Conservation (phyloP, 139 green algal species). For the Ettlia oleoabundans region DNA sequence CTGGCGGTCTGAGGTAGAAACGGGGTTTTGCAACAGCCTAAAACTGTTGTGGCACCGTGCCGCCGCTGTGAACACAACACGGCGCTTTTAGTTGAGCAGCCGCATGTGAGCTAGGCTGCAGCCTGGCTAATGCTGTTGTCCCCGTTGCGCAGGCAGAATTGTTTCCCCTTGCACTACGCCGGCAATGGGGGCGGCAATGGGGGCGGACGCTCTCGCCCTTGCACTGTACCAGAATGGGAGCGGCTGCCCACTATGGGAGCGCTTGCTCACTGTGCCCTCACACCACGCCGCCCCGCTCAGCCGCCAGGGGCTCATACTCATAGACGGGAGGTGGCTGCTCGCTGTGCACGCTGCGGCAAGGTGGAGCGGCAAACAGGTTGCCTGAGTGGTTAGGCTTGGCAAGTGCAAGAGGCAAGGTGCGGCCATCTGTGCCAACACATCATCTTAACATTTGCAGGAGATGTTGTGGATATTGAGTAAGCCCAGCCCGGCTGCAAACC, state of each 20-base stretch:
- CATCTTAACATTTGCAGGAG: no score
- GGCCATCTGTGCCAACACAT: not conserved
- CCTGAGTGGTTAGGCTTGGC: no score
- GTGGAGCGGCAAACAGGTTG: not conserved
- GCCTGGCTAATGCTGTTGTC: not conserved
- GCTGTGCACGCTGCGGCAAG: not conserved
- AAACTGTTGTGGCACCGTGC: no score
- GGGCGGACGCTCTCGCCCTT: no score
- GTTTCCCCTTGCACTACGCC: not conserved
- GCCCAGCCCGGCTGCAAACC: no score
- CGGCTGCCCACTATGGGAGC: not conserved
- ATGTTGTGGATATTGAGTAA: no score
- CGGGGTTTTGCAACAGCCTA: no score
- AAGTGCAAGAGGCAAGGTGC: not conserved
- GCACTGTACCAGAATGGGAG: not conserved
- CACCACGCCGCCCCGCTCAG: not conserved
- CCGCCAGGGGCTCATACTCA: conserved; percentile 39
- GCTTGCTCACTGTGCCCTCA: not conserved
- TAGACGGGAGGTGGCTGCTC: conserved; percentile 5
- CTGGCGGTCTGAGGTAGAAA: no score
- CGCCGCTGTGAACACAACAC: no score
- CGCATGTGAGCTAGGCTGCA: not conserved
- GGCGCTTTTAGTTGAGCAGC: no score
- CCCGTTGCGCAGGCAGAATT: not conserved
- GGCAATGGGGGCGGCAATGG: not conserved